Base-by-base conservation (phyloP, 768 basidiomycete genomes). In the Baorangia bicolor region DNA sequence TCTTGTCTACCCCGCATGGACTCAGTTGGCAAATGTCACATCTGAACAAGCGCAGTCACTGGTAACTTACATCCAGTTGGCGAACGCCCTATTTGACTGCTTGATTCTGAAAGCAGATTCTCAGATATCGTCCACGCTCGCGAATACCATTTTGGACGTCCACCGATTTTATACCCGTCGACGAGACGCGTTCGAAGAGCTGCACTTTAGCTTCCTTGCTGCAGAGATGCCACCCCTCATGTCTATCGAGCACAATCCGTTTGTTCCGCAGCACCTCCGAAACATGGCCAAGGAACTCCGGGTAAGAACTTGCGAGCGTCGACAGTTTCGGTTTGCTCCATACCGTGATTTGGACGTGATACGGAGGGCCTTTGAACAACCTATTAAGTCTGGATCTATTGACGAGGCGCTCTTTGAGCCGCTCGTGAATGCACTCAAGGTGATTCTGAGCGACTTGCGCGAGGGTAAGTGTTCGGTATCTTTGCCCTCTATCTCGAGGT, bases 1-100 rank as follows among this genome's bases (percentile, higher is more conserved):
- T 14, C 69, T 94, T 18, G 80, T 91, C n/a, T 92, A 90, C 67
- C 89, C 88, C 20, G 83, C 85, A 5, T 94, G 90, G 91, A 74
- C 78, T 47, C 72, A 80, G 21, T 81, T 77, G n/a, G 81, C 84
- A 13, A 70, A 71, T 11, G 66, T 75, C 40, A 63, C 72, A 1
- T 61, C 68, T 0, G 65, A 75, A 37, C 76, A 79, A 51, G 73
- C 73, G 0, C 69, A 74, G 23, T 64, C 77, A n/a, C 68, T 79
- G 3, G 74, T 79, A 41, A 75, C 77, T 4, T 83, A 85, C 51
- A 72, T 93, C 28, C 75, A 74, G 35, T 82, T 87, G 8, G 84
- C 86, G 21, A 91, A 88, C 59, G 72, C 73, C 10, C 71, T 92
- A 23, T 88, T 85, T 55, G 78, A 79, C 44, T 76, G 74, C 16